Evolutionary conservation across 331 rosid species (phyloP), one percentile per base, ranked within the genome.

Genomic region (Quercus lobata): DNA sequence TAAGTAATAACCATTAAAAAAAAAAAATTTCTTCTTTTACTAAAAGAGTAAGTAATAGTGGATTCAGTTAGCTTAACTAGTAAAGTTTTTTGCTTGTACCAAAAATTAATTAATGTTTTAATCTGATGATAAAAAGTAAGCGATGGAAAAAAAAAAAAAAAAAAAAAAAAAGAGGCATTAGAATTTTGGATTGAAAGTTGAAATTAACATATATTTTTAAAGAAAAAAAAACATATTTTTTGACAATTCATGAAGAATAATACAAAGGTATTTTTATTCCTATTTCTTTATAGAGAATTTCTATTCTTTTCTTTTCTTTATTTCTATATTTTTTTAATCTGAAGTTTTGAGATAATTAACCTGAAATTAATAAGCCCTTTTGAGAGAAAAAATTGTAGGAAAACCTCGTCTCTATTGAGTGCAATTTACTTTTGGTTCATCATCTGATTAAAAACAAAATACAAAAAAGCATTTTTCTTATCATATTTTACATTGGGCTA

Each of bases 221-320:
- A 2, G 1, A 37, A 37, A 7, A 6, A 35, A 6, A 35, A 6
- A 1, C 2, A 7, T 37, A 7, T 37, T 37, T 37, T 7, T 37
- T 35, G 41, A 35, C 41, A 35, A 6, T 35, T 35, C 41, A 35
- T 35, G 1, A 6, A 35, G 41, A 35, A 37, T 37, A 37, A 37
- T 37, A 37, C 11, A 52, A 94, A 92, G 97, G 97, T 91, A 80
- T 5, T 21, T 76, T 46, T 24, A 44, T 57, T 15, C 0, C 1
- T 53, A 10, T 34, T 21, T 0, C 27, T 34, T 76, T 30, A 2
- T 34, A 27, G 6, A 58, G 9, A 44, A 41, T 41, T 18, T 19
- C 15, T 71, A 58, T 57, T 11, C 22, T 17, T 27, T 5, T 41
- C 6, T 79, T 17, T 3, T 22, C 25, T 1, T 66, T 66, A 12